Base-by-base conservation (phyloP, 2,329 filamentous ascomycete species). In the Fusarium ambrosium region DNA sequence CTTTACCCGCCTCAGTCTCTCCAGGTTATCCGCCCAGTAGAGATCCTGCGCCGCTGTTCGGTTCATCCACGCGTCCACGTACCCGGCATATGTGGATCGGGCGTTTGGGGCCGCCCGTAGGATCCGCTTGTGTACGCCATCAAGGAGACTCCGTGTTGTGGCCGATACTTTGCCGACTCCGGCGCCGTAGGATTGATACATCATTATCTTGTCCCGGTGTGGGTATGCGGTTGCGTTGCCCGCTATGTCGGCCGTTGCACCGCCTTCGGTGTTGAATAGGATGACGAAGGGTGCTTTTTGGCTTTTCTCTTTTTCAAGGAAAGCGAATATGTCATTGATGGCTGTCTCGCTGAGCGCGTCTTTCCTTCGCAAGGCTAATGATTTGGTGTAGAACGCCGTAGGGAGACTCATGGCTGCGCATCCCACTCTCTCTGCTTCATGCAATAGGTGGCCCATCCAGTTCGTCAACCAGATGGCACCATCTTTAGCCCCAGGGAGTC, bases 131-230 rank as follows among this genome's bases (percentile, higher is more conserved):
- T 90, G 87, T 55, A 92, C 82, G 7, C 86, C 87, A 18, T 84
- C 81, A 43, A 92, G 78, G 64, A 92, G 92, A 1, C 81, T 75
- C 64, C 83, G 85, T 2, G 87, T 89, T 14, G 81, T 83, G n/a
- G 83, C 71, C 2, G 83, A 84, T 16, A 91, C 77, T 1, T 81
- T 81, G 0, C 85, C 82, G 0, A 89, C 75, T 20, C 87, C 88
- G 53, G 92, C 77, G 10, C 85, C 89, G 77, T 92, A 92, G 0
- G 87, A 89, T 77, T 93, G 89, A 78, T 91, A 87, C 82, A 91
- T 92, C 81, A 92, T 88, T 45, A 92, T 75, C 72, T 89, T 89
- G 83, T 93, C 89, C 56, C 92, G 88, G 76, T 93, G 91, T 1
- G 88, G 86, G 77, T 91, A 93, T 9, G 90, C 87, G 0, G 91